Conservation (phyloP, 192 early-diverging fungal genomes). For the Piromyces sp. region DNA sequence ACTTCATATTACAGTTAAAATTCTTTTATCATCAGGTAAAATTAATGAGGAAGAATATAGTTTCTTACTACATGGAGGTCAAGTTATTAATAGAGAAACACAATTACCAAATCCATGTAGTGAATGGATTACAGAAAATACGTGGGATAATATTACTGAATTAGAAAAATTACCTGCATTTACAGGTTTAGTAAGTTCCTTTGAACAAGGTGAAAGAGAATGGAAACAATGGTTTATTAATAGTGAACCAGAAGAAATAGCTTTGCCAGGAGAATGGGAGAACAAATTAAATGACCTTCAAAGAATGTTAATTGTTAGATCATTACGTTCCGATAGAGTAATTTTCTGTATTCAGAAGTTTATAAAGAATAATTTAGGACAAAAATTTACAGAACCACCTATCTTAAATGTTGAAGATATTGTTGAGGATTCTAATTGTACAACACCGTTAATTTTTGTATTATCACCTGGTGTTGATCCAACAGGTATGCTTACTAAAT, state of each 20-base stretch:
- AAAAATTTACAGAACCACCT: constrained; percentile 37
- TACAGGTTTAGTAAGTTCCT: constrained; percentile 29
- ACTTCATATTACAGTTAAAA: constrained; percentile 45
- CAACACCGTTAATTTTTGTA: constrained; percentile 41
- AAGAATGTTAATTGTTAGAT: constrained; percentile 37
- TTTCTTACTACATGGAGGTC: constrained; percentile 37
- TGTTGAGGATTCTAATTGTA: constrained; percentile 25
- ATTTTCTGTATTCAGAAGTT: constrained; percentile 36
- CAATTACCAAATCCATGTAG: constrained; percentile 6
- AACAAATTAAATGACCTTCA: constrained; percentile 10
- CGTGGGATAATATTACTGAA: constrained; percentile 34
- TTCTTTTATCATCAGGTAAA: constrained; percentile 32
- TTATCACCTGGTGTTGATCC: constrained; percentile 47
- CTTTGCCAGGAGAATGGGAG: constrained; percentile 42
- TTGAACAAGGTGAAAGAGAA: constrained; percentile 40
- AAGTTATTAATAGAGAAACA: constrained; percentile 10
- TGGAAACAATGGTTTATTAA: constrained; percentile 44
- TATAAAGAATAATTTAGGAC: constrained; percentile 32
- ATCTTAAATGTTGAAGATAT: constrained; percentile 36
- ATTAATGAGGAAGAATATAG: constrained; percentile 38
- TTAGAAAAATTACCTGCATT: constrained; percentile 15
- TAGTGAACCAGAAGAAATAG: constrained; percentile 30
- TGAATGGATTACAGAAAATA: constrained; percentile 23
- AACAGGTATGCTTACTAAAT: constrained; percentile 2
- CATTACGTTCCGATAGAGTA: constrained; percentile 32